Base-by-base conservation (phyloP, 352 stramenopile species). In the Phytopythium vexans region DNA sequence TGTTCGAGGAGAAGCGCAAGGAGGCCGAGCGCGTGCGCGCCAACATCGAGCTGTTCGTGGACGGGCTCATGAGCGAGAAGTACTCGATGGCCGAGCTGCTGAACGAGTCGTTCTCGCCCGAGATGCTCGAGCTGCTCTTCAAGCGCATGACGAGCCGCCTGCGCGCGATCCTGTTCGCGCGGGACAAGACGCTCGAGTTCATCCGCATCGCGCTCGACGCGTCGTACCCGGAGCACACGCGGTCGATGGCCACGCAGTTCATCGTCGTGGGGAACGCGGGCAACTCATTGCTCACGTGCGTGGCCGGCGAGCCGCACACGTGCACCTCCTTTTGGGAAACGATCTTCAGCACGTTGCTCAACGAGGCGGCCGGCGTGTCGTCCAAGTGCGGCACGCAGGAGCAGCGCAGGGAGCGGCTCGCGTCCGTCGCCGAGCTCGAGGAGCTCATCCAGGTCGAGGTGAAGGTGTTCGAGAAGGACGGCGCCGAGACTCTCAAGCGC, bases 41-140 rank as follows among this genome's bases (percentile, higher is more conserved):
- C 44, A 89, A 83, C 60, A 90, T 93, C 44, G 82, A 93, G 71
- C 75, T 72, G 41, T 93, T 93, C 54, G 82, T 93, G 46, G 82
- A 93, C 55, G 82, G 74, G n/a, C 59, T 91, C 47, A 91, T 86
- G 72, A 75, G 73, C 49, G 69, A 82, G 21, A 49, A 74, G 53
- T 86, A 82, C 60, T 59, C 72, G 49, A 61, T 93, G 42, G 67
- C 65, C 5, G 61, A 88, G 49, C 60, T 93, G 41, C 70, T 93
- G 32, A 93, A 93, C 64, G 80, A 89, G 61, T 85, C 70, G 15
- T 93, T 93, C 61, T 75, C 78, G 54, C 79, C 86, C 54, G 79
- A 93, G 35, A 93, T 93, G 82, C 59, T 93, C 33, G 82, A 93
- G 38, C 58, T 93, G 52, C 76, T 93, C 31, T 88, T 93, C 57